Base-by-base conservation (phyloP, 2,329 filamentous ascomycete genomes). In the Coniochaeta ligniaria region DNA sequence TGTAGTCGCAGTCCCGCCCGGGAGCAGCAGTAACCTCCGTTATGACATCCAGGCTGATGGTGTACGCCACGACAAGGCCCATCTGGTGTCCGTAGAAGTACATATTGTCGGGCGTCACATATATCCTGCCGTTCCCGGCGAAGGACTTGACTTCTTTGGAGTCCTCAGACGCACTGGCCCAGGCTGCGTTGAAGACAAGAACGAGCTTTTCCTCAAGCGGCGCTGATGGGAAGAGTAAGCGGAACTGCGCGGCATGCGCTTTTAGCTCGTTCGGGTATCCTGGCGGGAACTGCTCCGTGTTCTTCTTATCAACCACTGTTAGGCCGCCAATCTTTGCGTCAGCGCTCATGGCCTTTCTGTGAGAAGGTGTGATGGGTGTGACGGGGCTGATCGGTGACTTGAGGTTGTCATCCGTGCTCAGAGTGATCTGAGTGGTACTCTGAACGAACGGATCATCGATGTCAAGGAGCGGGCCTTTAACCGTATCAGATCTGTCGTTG, bases 41-140 rank as follows among this genome's bases (percentile, higher is more conserved):
- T 60, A 99, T 91, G 56, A 83, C 86, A 60, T 87, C 83, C 61
- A 99, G 80, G 60, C 83, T 86, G 58, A 96, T 85, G 17, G 85
- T 85, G 58, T 92, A 94, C 1, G 94, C 90, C 38, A 96, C 81
- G 0, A 98, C 89, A 6, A 99, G 82, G 6, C 95, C 95, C 72
- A 97, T 87, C 70, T 97, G 91, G 69, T 98, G 90, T 67, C 93
- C 96, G 75, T 97, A 99, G 71, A 99, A 98, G 73, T 96, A 98
- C 72, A 99, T 87, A 65, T 93, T 90, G 63, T 89, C 87, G 0
- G 88, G 82, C 0, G 94, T 98, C 62, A 96, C 87, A 72, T 96
- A 99, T 26, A 96, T 87, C 59, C 95, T 86, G 0, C 95, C 83
- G 60, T 83, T 83, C 20, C 83, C 82, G 24, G 80, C 75, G 66